Conservation (phyloP, 2,329 filamentous ascomycete genomes). For the Parastagonospora nodorum region DNA sequence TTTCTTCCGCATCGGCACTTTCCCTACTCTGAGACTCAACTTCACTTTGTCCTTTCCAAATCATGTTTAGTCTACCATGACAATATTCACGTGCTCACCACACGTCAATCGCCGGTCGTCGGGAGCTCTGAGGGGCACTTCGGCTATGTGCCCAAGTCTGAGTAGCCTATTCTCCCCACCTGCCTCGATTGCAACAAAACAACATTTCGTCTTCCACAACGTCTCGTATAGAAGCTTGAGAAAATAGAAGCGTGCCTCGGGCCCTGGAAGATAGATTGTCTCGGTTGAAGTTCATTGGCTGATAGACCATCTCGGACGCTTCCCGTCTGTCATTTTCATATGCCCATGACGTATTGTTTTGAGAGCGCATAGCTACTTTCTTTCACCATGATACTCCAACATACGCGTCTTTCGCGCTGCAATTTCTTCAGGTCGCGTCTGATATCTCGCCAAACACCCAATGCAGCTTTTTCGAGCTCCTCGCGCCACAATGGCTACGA, state of each 20-base stretch:
- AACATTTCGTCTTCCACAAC: too few species aligned
- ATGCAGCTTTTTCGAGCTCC: conserved; percentile 36
- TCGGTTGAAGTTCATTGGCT: background rate
- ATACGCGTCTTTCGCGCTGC: conserved; percentile 13
- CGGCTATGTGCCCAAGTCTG: conserved; percentile 6
- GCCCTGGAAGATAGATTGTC: background rate
- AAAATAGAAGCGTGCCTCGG: too few species aligned
- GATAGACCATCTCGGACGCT: too few species aligned
- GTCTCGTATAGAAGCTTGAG: background rate
- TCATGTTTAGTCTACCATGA: background rate
- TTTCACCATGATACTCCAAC: conserved; percentile 19
- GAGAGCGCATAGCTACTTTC: conserved; percentile 5
- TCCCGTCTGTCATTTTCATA: background rate
- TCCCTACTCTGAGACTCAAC: too few species aligned
- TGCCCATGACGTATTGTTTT: conserved; percentile 10
- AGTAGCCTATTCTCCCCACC: conserved; percentile 5
- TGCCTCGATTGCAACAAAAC: too few species aligned
- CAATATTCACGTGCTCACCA: background rate
- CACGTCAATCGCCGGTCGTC: background rate
- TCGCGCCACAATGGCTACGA: conserved; percentile 54
- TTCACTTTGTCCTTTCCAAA: too few species aligned
- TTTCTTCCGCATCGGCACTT: too few species aligned
- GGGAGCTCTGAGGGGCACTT: conserved; percentile 5
- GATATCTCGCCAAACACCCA: conserved; percentile 7
- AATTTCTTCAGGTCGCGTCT: conserved; percentile 3